Evolutionary conservation across 2,329 filamentous ascomycete genomes (phyloP).

Genomic region (Curvularia sp.): DNA sequence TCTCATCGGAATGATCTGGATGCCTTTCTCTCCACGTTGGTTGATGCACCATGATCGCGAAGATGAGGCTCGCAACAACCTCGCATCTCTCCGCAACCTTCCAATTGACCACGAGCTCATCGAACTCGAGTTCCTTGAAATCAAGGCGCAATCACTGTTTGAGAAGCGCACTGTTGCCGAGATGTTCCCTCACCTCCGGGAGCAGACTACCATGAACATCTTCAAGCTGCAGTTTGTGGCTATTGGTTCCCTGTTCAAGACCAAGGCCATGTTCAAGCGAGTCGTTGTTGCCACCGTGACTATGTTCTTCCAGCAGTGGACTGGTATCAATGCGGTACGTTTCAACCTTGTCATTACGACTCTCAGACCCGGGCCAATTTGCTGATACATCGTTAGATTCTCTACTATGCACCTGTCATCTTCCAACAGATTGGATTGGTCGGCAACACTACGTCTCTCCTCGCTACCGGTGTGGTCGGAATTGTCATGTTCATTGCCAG

Average conservation of each 20-base stretch:
- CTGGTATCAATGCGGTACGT: conserved; percentile 56
- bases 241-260: conserved; percentile 69
- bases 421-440: conserved; percentile 58
- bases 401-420: conserved; percentile 60
- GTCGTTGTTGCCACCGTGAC: conserved; percentile 66
- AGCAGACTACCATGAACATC: conserved; percentile 66
- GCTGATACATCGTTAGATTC: conserved; percentile 47
- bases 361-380: background rate
- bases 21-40: conserved; percentile 82
- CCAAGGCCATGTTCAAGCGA: conserved; percentile 69
- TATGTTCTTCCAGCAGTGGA: conserved; percentile 62
- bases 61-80: conserved; percentile 67
- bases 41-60: conserved; percentile 74
- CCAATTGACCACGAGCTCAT: conserved; percentile 70
- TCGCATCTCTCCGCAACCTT: conserved; percentile 70
- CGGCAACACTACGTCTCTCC: conserved; percentile 60
- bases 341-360: background rate
- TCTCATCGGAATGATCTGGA: conserved; percentile 74
- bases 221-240: conserved; percentile 68
- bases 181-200: conserved; percentile 69
- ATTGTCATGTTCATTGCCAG: conserved; percentile 70
- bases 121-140: conserved; percentile 80
- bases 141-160: conserved; percentile 78
- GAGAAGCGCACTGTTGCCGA: conserved; percentile 72
- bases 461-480: conserved; percentile 75